Percentiles rank a stretch among this genome's conserved stretches.
Conservation (phyloP, 2,329 filamentous ascomycete genomes). For the Neonectria faginata region DNA sequence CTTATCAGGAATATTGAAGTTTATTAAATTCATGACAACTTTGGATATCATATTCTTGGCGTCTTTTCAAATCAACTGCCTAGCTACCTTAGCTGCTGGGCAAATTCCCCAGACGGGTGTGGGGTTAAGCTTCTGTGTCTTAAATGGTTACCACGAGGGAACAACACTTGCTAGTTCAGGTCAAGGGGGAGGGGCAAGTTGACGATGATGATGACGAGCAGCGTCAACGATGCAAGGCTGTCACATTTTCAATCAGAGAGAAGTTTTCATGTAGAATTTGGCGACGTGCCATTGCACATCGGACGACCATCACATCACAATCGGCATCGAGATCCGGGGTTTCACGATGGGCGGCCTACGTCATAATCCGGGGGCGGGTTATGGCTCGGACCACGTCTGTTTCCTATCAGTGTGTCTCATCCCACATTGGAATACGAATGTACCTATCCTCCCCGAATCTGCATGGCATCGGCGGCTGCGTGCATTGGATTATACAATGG, state of each 20-base stretch:
- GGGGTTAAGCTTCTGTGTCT: not conserved
- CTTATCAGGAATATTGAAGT: not conserved
- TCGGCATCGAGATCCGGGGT: slow-evolving; percentile 40
- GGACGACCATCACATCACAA: slow-evolving; percentile 15
- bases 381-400: not conserved
- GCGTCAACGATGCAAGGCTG: slow-evolving; percentile 39
- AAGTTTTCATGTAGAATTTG: not conserved
- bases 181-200: slow-evolving; percentile 16
- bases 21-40: not conserved
- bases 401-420: slow-evolving; percentile 13
- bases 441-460: not conserved
- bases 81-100: not conserved
- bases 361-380: slow-evolving; percentile 38
- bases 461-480: slow-evolving; percentile 13
- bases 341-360: slow-evolving; percentile 30
- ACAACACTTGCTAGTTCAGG: slow-evolving; percentile 7
- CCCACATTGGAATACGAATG: not conserved
- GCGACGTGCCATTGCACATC: slow-evolving; percentile 1
- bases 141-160: not conserved
- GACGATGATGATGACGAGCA: slow-evolving; percentile 23
- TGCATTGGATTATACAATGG: not conserved
- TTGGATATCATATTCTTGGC: not conserved
- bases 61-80: not conserved
- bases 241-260: slow-evolving; percentile 6
- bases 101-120: not conserved